Evolutionary conservation across 371 early-diverging fungal genomes (phyloP), one percentile per base, ranked within the genome.

Genomic region (Fennellomyces sp.): DNA sequence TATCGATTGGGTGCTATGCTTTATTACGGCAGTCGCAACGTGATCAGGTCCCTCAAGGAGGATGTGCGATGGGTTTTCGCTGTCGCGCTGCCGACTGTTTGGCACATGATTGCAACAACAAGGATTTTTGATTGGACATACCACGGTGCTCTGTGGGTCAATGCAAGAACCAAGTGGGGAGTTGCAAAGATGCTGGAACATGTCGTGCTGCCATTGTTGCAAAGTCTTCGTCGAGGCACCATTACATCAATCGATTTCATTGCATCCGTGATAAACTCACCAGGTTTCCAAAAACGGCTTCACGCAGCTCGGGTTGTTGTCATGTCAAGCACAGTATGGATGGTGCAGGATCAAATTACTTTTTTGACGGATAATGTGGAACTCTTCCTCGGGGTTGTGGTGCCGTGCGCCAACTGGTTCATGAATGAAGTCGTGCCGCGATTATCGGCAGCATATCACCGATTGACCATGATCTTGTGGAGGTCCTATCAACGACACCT

Each of bases 11-110:
- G 27, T 11, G 33, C 31, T 2, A 28, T 74, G n/a, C 27, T 63
- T 0, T 74, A 71, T 38, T 17, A 7, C 5, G 75, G 71, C 0
- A 29, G 48, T 17, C 33, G 38, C 13, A 28, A 59, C 26, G 41
- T 39, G 1, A 15, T 21, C 13, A 27, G 57, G 13, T 69, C 73
- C 0, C 23, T 73, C 15, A 41, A 17, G 26, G 10, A 59, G 12
- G 73, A 73, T 45, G 15, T 65, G 3, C 2, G 35, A 23, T 73
- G 73, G 73, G 11, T 61, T 5, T 51, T 23, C 3, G 54, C 52
- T 5, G 13, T 53, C 2, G 60, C 45, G 0, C 25, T 69, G 3
- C 73, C 73, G 2, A 17, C 36, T 12, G 10, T 55, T 0, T 65
- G 56, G 19, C 12, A 57, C 10, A 58, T 56, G 33, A 17, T 63